Base-by-base conservation (phyloP, 2,329 filamentous ascomycete genomes). In the Sclerotiophoma versabilis region DNA sequence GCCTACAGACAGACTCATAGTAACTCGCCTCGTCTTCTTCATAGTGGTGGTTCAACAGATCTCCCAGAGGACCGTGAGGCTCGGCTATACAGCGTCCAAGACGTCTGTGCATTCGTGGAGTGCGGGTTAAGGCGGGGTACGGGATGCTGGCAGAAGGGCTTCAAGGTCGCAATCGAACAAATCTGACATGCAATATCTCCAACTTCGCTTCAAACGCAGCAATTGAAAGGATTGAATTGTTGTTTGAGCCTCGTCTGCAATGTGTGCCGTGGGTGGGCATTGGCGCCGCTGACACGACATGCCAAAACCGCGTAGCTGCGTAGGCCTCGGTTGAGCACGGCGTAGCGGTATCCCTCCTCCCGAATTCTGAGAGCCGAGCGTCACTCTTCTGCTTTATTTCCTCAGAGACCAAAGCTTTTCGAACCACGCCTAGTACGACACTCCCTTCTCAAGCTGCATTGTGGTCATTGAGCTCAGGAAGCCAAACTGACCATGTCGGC, bases 401-500 rank as follows among this genome's bases (percentile, higher is more conserved):
- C 58, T 50, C 59, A 62, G 61, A 62, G 59, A 54, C 65, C 64
- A 59, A 34, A 59, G 51, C 36, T 53, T 46, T 42, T 54, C 55
- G 49, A 58, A 60, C 54, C 62, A 30, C 65, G 62, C 63, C 63
- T 68, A 74, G 71, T 73, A 68, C 70, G 70, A 65, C 64, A 62
- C 48, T 66, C 68, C 65, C 63, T 65, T 57, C 49, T 58, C 60
- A 37, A 70, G 67, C 70, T 71, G 55, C 59, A 64, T 66, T 70
- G 63, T 67, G 58, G 62, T 67, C 59, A 64, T 65, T 63, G 57
- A 59, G 63, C 59, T 63, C 69, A 64, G 65, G 60, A 69, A 69
- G 72, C 72, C 72, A 74, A 75, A 73, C 62, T 62, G 63, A 68
- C 47, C 59, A 76, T 76, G 74, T 75, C 74, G 67, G 66, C 73